phyloP scores from a whole-genome alignment of 2,329 filamentous ascomycete species.

The Mycosphaerella sp. region DNA sequence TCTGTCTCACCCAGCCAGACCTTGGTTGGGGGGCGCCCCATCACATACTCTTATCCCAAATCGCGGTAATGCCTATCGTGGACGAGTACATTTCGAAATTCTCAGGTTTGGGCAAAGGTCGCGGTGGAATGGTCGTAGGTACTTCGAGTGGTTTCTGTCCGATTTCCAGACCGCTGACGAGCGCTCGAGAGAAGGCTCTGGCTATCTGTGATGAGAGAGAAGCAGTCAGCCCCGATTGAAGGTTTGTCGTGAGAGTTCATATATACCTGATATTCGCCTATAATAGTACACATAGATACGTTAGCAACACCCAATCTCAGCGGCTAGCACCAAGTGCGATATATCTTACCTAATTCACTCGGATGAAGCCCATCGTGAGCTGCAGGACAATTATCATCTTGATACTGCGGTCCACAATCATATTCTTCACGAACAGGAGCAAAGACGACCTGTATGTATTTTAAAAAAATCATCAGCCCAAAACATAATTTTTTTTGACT shows the following conservation, averaged over 20 bases:
- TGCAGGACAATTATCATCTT: constrained; percentile 8
- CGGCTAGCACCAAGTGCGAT: no score
- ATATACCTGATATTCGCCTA: constrained; percentile 40
- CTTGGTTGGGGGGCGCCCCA: no score
- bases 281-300: no score
- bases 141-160: constrained; percentile 10
- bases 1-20: no score
- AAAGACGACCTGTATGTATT: constrained; percentile 29
- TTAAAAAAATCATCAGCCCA: no score
- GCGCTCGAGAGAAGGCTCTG: constrained; percentile 34
- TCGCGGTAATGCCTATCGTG: constrained; percentile 10
- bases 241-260: no score
- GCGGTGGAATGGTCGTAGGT: constrained; percentile 3
- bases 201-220: constrained; percentile 34
- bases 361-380: constrained; percentile 29
- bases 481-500: no score
- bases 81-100: background rate
- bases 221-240: no score
- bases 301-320: no score
- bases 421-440: constrained; percentile 15
- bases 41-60: constrained; percentile 11
- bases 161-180: constrained; percentile 19
- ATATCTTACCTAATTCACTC: constrained; percentile 26
- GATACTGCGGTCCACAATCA: constrained; percentile 14
- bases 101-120: constrained; percentile 6